Conservation (phyloP, 352 stramenopile species). For the Phytophthora ohioensis region DNA sequence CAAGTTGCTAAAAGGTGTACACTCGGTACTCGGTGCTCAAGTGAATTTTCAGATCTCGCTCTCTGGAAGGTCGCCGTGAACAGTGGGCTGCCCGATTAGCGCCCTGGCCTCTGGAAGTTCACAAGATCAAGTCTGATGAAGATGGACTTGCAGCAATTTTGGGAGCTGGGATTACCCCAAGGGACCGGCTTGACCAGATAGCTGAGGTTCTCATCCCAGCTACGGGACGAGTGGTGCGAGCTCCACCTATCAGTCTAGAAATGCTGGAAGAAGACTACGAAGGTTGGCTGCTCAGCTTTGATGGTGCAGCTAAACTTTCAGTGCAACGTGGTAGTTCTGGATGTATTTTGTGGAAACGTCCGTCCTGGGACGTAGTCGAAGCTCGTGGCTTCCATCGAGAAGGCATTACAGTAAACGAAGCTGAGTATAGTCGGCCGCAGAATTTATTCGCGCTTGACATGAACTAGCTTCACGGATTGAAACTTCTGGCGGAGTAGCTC, state of each 20-base stretch:
- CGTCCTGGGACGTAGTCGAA: slow-evolving; percentile 1
- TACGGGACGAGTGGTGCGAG: neutral
- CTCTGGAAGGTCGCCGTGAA: slow-evolving; percentile 9
- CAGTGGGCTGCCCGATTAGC: neutral
- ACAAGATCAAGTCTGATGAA: slow-evolving; percentile 5
- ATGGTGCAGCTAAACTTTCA: slow-evolving; percentile 8
- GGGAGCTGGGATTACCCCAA: slow-evolving; percentile 9
- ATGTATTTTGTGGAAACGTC: neutral
- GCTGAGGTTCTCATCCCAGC: slow-evolving; percentile 7
- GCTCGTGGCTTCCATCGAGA: slow-evolving; percentile 4
- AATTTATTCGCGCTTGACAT: slow-evolving; percentile 3
- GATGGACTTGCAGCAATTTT: slow-evolving; percentile 11
- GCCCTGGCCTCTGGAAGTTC: neutral
- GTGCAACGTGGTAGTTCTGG: neutral
- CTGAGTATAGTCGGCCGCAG: neutral
- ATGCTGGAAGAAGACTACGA: slow-evolving; percentile 6
- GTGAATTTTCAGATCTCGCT: slow-evolving; percentile 9
- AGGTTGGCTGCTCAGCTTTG: slow-evolving; percentile 12
- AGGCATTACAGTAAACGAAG: slow-evolving; percentile 1
- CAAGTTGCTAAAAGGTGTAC: slow-evolving; percentile 1
- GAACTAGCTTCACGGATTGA: neutral
- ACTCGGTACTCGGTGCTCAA: slow-evolving; percentile 11
- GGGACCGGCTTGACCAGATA: slow-evolving; percentile 2
- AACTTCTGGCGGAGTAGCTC: neutral
- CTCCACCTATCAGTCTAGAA: slow-evolving; percentile 10